These are phyloP conservation scores for Viola odorata DNA, from an alignment of 345 rosid species.

Conservation along the genomic window DNA sequence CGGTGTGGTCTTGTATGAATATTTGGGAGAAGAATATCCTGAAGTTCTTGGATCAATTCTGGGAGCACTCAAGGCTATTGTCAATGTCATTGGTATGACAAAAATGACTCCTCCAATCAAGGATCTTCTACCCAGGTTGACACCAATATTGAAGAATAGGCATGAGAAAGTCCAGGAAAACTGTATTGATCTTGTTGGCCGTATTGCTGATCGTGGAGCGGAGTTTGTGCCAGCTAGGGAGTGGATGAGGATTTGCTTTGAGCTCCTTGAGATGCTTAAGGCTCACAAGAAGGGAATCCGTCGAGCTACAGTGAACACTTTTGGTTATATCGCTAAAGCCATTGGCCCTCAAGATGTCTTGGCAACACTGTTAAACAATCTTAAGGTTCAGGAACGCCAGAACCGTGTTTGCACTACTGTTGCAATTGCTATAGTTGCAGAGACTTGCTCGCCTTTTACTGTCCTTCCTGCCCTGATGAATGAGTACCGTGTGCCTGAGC, in stretches of 20 bases:
- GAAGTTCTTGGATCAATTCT: slow-evolving; percentile 97
- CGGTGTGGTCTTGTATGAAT: slow-evolving; percentile 93
- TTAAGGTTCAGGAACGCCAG: slow-evolving; percentile 98
- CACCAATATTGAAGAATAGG: slow-evolving; percentile 96
- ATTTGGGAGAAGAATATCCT: slow-evolving; percentile 97
- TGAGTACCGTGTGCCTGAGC: slow-evolving; percentile 97
- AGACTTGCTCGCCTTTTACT: slow-evolving; percentile 95
- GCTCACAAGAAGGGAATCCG: slow-evolving; percentile 99
- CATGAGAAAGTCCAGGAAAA: slow-evolving; percentile 99
- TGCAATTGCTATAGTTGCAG: slow-evolving; percentile 94
- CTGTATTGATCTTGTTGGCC: slow-evolving; percentile 96
- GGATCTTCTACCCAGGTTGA: slow-evolving; percentile 95
- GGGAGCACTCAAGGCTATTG: slow-evolving; percentile 98
- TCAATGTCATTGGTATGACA: slow-evolving; percentile 98
- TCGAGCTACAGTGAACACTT: slow-evolving; percentile 93
- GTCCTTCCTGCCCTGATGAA: slow-evolving; percentile 96
- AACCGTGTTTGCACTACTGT: slow-evolving; percentile 99
- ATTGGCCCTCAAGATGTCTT: slow-evolving; percentile 99
- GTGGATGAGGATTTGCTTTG: slow-evolving; percentile 99
- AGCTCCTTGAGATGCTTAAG: slow-evolving; percentile 99
- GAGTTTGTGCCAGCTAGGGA: slow-evolving; percentile 99
- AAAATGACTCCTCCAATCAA: slow-evolving; percentile 99
- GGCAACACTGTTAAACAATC: slow-evolving; percentile 91
- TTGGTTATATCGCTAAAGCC: slow-evolving; percentile 98
- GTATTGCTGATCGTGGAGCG: slow-evolving; percentile 99